phyloP scores from a whole-genome alignment of 768 basidiomycete genomes.

The Russula olivacea region DNA sequence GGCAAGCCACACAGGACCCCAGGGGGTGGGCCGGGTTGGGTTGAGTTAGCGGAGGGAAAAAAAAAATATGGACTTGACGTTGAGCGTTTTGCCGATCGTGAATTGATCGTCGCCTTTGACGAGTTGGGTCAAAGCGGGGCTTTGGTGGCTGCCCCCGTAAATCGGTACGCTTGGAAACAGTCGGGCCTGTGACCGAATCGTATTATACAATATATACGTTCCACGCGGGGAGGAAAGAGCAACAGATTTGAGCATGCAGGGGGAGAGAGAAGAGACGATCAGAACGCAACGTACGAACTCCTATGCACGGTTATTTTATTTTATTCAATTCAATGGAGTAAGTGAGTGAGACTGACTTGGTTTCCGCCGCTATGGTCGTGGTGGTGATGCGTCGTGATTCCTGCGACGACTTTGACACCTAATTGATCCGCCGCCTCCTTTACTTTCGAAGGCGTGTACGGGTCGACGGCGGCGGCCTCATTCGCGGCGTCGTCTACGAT shows the following conservation, averaged over 20 bases:
- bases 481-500: constrained; percentile 63
- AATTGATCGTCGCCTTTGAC: constrained; percentile 83
- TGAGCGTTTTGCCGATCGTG: constrained; percentile 57
- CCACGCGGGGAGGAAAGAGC: too few relatives aligned
- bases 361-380: constrained; percentile 87
- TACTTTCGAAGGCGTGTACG: constrained; percentile 70
- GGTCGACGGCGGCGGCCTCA: constrained; percentile 74
- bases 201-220: too few relatives aligned
- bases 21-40: background rate
- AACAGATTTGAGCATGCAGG: background rate
- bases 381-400: constrained; percentile 91
- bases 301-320: constrained; percentile 16
- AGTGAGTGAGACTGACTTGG: constrained; percentile 39
- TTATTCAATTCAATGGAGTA: too few relatives aligned
- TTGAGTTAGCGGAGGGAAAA: background rate
- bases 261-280: background rate
- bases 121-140: constrained; percentile 59
- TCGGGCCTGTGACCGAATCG: constrained; percentile 31
- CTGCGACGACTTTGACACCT: constrained; percentile 61
- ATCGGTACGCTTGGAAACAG: constrained; percentile 44
- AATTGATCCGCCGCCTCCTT: constrained; percentile 52
- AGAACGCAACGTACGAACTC: constrained; percentile 39
- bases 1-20: too few relatives aligned
- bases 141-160: constrained; percentile 76
- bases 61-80: constrained; percentile 48